Base-by-base conservation (phyloP, 169 alveolate species). In the Plasmodium adleri region DNA sequence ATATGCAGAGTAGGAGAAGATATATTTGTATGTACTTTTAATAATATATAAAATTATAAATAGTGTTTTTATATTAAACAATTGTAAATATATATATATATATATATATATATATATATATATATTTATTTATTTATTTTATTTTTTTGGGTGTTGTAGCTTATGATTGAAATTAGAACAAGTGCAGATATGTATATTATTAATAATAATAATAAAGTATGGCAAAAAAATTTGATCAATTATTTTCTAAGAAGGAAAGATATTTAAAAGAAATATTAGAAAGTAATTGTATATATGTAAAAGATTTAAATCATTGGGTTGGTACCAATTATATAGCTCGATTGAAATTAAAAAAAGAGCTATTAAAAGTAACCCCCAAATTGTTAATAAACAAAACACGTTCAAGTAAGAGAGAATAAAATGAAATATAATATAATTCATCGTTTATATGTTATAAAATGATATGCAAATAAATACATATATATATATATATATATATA, bases 171-270 rank as follows among this genome's bases (percentile, higher is more conserved):
- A 32, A 32, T 0, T 32, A 32, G 8, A 4, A 32, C 8, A 32
- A 32, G 45, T 32, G 45, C 45, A 32, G 45, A 32, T 32, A 32
- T 32, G 45, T 32, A 32, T 32, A 28, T 28, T 20, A 20, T 20
- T 20, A 20, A 20, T 20, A 32, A 32, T 32, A 32, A 32, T 32
- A 32, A 32, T 32, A 32, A 32, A 32, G 45, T 13, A 78, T 78
- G 89, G 78, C 70, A 12, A 68, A 78, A 49, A 66, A 47, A 22
- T 58, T 78, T 17, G 89, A 78, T 64, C 32, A 50, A 50, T 15
- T 78, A 66, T 78, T 78, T 66, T 78, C 89, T 2, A 78, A 78
- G 60, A 64, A 78, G 67, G 89, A 78, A 64, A 52, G 70, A 59
- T 67, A 47, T 78, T 78, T 64, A 22, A 78, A 78, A 50, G 89